phyloP scores from a whole-genome alignment of 140 eudicot species.

The Bidens hawaiensis region DNA sequence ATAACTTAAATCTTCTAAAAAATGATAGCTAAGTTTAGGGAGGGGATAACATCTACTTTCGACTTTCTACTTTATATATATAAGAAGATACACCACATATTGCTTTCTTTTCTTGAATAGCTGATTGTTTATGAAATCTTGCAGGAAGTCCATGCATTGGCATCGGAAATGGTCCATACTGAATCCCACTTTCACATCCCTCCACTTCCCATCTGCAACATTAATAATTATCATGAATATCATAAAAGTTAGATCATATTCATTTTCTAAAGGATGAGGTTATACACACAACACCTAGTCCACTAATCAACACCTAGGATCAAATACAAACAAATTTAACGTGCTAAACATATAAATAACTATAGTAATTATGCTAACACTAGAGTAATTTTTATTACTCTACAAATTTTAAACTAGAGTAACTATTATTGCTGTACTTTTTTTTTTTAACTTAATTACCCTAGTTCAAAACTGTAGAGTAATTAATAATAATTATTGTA shows the following conservation, averaged over 20 bases:
- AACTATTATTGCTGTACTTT: no score
- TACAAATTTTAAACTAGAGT: no score
- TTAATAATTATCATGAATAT: constrained; percentile 20
- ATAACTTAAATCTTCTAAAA: constrained; percentile 22
- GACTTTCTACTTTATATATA: constrained; percentile 19
- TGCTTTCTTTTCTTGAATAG: constrained; percentile 25
- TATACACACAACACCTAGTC: no score
- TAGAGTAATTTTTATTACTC: no score
- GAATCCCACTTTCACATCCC: constrained; percentile 70
- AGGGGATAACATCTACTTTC: constrained; percentile 16
- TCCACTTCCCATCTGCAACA: constrained; percentile 79
- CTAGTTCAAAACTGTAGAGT: no score
- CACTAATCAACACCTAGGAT: no score
- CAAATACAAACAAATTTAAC: no score
- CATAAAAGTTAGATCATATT: constrained; percentile 1
- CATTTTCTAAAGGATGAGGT: no score
- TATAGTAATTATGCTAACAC: no score
- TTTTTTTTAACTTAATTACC: no score
- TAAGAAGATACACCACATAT: constrained; percentile 24
- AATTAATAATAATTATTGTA: no score
- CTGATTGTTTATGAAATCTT: constrained; percentile 58
- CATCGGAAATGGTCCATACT: constrained; percentile 79
- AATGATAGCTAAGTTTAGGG: constrained; percentile 26
- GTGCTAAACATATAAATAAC: no score
- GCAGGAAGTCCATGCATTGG: constrained; percentile 90